Conservation (phyloP, 331 rosid species). For the Dryas integrifolia region DNA sequence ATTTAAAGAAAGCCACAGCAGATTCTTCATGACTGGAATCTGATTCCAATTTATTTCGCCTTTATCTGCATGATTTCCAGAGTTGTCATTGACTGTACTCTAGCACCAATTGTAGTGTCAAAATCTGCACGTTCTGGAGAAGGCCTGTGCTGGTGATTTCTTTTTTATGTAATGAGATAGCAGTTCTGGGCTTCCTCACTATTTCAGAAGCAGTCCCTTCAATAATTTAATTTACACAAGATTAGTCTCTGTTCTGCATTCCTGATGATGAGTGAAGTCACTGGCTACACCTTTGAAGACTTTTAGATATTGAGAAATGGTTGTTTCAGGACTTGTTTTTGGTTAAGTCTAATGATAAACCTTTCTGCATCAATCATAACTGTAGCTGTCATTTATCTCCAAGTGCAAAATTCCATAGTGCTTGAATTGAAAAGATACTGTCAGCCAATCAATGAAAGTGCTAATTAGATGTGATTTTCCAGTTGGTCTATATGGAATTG, state of each 20-base stretch:
- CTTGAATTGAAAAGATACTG: background rate
- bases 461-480: background rate
- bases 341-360: background rate
- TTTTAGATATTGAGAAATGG: slow-evolving; percentile 4
- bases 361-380: background rate
- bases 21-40: background rate
- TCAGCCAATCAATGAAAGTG: background rate
- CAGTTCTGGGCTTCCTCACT: background rate
- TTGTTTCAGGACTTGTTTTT: background rate
- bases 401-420: background rate
- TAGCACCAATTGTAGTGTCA: background rate
- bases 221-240: background rate
- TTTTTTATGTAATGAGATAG: background rate
- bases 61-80: background rate
- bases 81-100: background rate
- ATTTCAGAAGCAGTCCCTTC: slow-evolving; percentile 3
- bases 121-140: background rate
- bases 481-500: too few species aligned
- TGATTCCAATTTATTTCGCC: background rate
- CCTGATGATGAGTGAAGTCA: background rate
- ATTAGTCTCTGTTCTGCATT: background rate
- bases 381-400: background rate
- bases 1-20: slow-evolving; percentile 7
- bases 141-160: slow-evolving; percentile 2
- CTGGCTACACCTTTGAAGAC: background rate